Conservation (phyloP, 495 filamentous ascomycete species). For the Penicillium maclennaniae region DNA sequence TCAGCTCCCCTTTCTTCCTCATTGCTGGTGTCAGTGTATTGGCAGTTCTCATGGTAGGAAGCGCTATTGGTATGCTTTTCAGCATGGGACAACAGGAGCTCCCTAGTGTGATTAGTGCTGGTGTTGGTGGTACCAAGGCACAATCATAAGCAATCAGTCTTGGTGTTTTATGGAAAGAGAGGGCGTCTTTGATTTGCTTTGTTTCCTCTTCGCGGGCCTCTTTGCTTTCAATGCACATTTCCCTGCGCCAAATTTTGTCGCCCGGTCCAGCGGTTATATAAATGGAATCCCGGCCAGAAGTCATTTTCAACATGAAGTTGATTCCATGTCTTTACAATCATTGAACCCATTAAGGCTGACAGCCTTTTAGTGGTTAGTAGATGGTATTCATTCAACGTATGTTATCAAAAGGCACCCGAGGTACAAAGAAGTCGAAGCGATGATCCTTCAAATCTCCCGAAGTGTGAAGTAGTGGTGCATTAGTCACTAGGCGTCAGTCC, state of each 20-base stretch:
- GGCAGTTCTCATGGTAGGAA: slow-evolving; percentile 55
- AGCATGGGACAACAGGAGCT: slow-evolving; percentile 74
- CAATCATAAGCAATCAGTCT: slow-evolving; percentile 23
- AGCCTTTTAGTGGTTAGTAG: neutral
- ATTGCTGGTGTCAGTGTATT: slow-evolving; percentile 66
- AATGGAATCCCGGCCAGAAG: neutral
- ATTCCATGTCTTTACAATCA: neutral
- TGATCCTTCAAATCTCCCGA: neutral
- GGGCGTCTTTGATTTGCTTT: neutral
- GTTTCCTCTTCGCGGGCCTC: neutral
- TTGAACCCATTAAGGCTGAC: neutral
- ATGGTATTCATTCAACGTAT: neutral
- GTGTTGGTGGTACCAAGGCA: slow-evolving; percentile 60
- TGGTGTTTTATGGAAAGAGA: neutral
- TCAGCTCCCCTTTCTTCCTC: slow-evolving; percentile 84
- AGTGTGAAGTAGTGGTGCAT: neutral
- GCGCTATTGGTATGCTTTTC: slow-evolving; percentile 71
- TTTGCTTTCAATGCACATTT: neutral
- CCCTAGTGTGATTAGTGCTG: slow-evolving; percentile 83
- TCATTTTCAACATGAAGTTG: neutral
- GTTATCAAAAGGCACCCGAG: neutral
- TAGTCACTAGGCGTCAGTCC: neutral
- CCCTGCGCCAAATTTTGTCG: neutral
- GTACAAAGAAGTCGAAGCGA: neutral
- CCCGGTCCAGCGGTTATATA: neutral